phyloP scores from a whole-genome alignment of 257 asterid species.

The Forsythia suspensa region DNA sequence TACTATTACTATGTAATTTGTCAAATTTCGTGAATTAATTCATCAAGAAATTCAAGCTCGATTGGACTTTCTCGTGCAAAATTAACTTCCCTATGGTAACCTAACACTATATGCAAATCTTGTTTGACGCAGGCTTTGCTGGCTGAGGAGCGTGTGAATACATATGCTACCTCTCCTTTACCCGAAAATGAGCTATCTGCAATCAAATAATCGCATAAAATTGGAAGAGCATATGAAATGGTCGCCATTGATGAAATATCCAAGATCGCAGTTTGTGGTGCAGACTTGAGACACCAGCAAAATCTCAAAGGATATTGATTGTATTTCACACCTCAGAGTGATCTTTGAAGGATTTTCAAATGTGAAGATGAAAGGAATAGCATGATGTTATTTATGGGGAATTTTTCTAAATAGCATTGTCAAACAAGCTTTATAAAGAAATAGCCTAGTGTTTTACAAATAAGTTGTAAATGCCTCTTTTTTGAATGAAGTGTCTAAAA shows the following conservation, averaged over 20 bases:
- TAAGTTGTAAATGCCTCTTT: too few species aligned
- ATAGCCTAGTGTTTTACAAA: too few species aligned
- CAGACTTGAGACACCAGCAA: neutral
- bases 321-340: too few species aligned
- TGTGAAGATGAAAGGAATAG: neutral
- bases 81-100: neutral
- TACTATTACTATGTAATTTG: neutral
- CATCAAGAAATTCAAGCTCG: neutral
- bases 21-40: neutral
- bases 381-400: neutral
- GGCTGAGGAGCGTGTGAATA: constrained; percentile 55
- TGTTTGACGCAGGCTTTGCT: constrained; percentile 46
- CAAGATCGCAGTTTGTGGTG: neutral
- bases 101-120: constrained; percentile 4
- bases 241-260: neutral
- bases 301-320: neutral
- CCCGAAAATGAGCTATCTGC: constrained; percentile 35
- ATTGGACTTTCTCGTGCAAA: neutral
- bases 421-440: too few species aligned
- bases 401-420: too few species aligned
- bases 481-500: too few species aligned
- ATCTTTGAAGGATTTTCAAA: neutral
- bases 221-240: neutral
- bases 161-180: constrained; percentile 27
- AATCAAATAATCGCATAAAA: constrained; percentile 13